Conservation (phyloP, 768 basidiomycete genomes). For the Infundibulicybe gibba region DNA sequence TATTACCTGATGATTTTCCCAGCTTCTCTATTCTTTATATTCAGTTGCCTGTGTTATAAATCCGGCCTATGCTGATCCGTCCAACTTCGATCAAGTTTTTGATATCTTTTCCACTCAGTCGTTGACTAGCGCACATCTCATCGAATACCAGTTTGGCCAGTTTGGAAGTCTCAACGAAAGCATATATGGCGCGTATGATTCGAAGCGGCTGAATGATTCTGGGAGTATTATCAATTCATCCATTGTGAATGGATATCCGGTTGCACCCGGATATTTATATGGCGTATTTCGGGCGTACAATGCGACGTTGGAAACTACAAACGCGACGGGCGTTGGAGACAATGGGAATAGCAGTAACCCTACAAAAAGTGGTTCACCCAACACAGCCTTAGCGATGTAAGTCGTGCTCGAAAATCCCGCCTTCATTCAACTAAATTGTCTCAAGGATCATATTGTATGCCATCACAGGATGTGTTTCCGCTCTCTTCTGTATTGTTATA, state of each 20-base stretch:
- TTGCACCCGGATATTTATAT: constrained; percentile 59
- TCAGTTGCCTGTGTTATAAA: constrained; percentile 77
- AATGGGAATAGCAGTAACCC: constrained; percentile 14
- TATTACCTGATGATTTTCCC: background rate
- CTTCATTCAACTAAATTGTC: constrained; percentile 2
- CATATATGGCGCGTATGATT: constrained; percentile 55
- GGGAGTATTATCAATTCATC: constrained; percentile 37
- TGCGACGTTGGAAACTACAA: constrained; percentile 36
- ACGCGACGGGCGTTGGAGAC: constrained; percentile 17
- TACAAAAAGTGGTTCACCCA: constrained; percentile 16
- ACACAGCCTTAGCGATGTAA: constrained; percentile 77
- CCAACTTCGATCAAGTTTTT: constrained; percentile 65
- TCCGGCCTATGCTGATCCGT: constrained; percentile 59
- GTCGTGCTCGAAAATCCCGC: constrained; percentile 12
- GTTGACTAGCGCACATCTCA: constrained; percentile 51
- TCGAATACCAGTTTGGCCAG: constrained; percentile 58
- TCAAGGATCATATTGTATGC: constrained; percentile 79
- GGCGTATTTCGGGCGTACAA: constrained; percentile 67
- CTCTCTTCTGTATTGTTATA: constrained; percentile 81
- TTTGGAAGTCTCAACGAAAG: constrained; percentile 47
- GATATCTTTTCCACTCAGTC: constrained; percentile 76
- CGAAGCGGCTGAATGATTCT: constrained; percentile 57
- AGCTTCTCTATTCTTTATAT: constrained; percentile 77
- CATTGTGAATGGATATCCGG: constrained; percentile 36
- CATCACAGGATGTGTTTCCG: constrained; percentile 86